phyloP scores from a whole-genome alignment of 148 eudicot species.

The Chenopodium album region DNA sequence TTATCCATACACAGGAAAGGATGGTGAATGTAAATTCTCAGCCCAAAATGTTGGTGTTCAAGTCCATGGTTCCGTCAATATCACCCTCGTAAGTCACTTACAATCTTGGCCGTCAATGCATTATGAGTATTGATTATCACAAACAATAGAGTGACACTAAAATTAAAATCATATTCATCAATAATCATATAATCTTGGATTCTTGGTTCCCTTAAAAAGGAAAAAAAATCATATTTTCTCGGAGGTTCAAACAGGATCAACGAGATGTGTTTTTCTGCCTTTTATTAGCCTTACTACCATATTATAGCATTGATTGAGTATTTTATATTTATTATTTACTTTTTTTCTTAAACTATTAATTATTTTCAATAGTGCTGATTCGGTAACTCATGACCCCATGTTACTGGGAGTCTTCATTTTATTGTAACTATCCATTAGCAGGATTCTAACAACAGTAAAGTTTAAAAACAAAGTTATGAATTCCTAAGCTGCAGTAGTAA shows the following conservation, averaged over 20 bases:
- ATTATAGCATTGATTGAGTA: not conserved
- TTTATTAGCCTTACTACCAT: not conserved
- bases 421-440: not conserved
- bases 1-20: slow-evolving; percentile 78
- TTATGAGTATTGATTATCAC: too few species aligned
- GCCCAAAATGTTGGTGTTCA: slow-evolving; percentile 67
- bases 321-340: too few species aligned
- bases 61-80: slow-evolving; percentile 79
- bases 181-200: too few species aligned
- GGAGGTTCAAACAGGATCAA: not conserved
- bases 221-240: not conserved
- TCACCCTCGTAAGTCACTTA: slow-evolving; percentile 60
- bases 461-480: too few species aligned
- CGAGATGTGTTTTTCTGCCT: not conserved
- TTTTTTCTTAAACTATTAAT: too few species aligned
- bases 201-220: too few species aligned
- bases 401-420: not conserved
- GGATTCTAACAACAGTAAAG: not conserved
- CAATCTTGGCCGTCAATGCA: not conserved
- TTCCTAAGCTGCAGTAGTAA: too few species aligned
- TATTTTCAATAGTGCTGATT: not conserved
- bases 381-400: not conserved
- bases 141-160: not conserved
- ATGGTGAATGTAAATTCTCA: slow-evolving; percentile 73
- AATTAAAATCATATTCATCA: not conserved